These are phyloP conservation scores for Mycena vitilis DNA, from an alignment of 768 basidiomycete genomes.

Conservation along the genomic window DNA sequence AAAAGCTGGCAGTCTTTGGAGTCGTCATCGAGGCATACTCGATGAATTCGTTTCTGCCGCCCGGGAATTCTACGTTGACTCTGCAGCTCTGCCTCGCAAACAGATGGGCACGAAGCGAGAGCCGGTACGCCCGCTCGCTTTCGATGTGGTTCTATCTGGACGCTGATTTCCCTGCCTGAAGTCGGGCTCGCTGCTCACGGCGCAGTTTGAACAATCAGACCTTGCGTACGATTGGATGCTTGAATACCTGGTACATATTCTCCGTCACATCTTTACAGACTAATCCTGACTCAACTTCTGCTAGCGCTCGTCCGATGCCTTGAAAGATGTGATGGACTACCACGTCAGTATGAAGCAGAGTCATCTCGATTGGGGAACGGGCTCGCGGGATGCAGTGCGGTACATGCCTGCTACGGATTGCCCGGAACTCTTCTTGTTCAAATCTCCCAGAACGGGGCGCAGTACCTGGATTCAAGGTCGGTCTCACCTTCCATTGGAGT, in stretches of 20 bases:
- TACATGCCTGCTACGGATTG: conserved; percentile 13
- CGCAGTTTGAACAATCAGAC: conserved; percentile 26
- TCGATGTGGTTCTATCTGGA: too few species aligned
- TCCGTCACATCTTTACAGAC: too few species aligned
- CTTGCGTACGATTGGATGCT: conserved; percentile 31
- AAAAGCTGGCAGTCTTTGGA: conserved; percentile 22
- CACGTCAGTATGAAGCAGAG: conserved; percentile 23
- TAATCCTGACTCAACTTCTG: background rate
- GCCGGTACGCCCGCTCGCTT: background rate
- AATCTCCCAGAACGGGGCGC: background rate
- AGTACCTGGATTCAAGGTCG: conserved; percentile 17
- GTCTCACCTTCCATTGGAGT: background rate
- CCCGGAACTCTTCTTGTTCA: conserved; percentile 11
- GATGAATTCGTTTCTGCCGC: conserved; percentile 34
- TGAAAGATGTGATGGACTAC: conserved; percentile 10
- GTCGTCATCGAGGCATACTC: conserved; percentile 21
- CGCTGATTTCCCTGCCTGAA: background rate
- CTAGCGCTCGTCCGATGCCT: conserved; percentile 18
- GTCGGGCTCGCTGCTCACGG: conserved; percentile 26
- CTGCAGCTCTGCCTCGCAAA: conserved; percentile 19
- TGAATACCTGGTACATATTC: conserved; percentile 23
- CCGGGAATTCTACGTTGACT: conserved; percentile 26
- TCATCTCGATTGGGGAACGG: conserved; percentile 12
- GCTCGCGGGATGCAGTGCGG: conserved; percentile 6
- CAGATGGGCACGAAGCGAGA: conserved; percentile 20